These are phyloP conservation scores for Isabelozyma rhagii DNA, from an alignment of 805 yeast species.

Conservation along the genomic window DNA sequence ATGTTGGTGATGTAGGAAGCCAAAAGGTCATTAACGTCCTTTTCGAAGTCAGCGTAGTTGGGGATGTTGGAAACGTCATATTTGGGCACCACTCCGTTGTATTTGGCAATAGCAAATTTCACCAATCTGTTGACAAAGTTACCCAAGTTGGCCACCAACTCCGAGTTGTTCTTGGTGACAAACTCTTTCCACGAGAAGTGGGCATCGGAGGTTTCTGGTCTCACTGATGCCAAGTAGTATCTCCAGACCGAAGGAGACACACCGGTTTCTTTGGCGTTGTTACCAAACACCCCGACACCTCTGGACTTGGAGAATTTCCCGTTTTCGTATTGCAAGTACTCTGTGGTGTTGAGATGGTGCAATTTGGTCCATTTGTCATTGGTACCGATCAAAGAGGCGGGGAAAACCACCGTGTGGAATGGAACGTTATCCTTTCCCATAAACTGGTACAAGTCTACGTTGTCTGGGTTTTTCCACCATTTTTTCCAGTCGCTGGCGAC, in stretches of 20 bases:
- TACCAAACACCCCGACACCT: conserved; percentile 97
- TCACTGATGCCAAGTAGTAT: conserved; percentile 84
- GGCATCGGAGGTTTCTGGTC: conserved; percentile 96
- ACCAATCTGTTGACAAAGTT: conserved; percentile 93
- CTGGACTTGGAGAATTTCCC: conserved; percentile 98
- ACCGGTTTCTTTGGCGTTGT: conserved; percentile 93
- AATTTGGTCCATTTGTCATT: conserved; percentile 84
- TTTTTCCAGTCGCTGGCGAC: conserved; percentile 57
- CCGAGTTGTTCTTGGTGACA: conserved; percentile 89
- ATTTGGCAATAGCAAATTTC: conserved; percentile 86
- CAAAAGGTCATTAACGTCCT: conserved; percentile 64
- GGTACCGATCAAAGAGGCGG: conserved; percentile 88
- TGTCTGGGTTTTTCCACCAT: conserved; percentile 96
- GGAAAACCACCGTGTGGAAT: conserved; percentile 98
- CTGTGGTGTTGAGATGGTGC: conserved; percentile 90
- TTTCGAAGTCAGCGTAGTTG: conserved; percentile 42
- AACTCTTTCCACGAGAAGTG: conserved; percentile 98
- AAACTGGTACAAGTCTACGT: conserved; percentile 87
- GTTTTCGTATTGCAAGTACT: conserved; percentile 94
- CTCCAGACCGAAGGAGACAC: conserved; percentile 94
- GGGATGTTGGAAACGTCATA: conserved; percentile 48
- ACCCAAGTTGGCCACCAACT: conserved; percentile 92
- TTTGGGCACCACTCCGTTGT: conserved; percentile 83
- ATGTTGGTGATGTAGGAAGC: conserved; percentile 61
- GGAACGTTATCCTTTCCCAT: conserved; percentile 99